A percentile compares a stretch with the other conserved stretches of the same genome.
phyloP scores from a whole-genome alignment of 78 protist genomes.

The Anaeramoeba ignava region DNA sequence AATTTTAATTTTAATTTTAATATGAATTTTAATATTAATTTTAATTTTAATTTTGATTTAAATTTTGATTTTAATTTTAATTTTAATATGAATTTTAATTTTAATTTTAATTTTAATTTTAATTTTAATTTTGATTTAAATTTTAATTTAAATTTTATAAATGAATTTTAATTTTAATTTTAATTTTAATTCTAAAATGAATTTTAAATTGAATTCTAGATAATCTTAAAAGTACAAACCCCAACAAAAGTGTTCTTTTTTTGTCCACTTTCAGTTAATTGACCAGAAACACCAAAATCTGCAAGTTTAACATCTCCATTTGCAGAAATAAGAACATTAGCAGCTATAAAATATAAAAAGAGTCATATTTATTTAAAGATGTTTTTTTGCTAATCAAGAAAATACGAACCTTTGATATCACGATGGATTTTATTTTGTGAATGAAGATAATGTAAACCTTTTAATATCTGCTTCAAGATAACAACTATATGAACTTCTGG shows the following conservation, averaged over 20 bases:
- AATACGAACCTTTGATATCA: constrained; percentile 75
- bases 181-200: too few species aligned
- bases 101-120: too few species aligned
- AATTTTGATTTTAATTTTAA: too few species aligned
- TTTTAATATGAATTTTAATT: too few species aligned
- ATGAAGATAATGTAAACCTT: constrained; percentile 78
- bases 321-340: constrained; percentile 70
- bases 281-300: constrained; percentile 94
- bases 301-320: constrained; percentile 85
- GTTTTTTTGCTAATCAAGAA: not conserved
- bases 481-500: constrained; percentile 65
- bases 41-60: too few species aligned
- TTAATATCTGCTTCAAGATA: constrained; percentile 68
- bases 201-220: too few species aligned
- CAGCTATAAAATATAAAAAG: constrained; percentile 40
- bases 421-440: constrained; percentile 81
- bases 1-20: too few species aligned
- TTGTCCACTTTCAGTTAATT: constrained; percentile 52
- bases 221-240: too few species aligned
- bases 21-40: too few species aligned
- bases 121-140: too few species aligned
- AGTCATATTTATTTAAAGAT: not conserved
- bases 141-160: too few species aligned
- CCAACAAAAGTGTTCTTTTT: constrained; percentile 81
- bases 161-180: too few species aligned